phyloP scores from a whole-genome alignment of 2,329 filamentous ascomycete genomes.

The Lachnellula hyalina region DNA sequence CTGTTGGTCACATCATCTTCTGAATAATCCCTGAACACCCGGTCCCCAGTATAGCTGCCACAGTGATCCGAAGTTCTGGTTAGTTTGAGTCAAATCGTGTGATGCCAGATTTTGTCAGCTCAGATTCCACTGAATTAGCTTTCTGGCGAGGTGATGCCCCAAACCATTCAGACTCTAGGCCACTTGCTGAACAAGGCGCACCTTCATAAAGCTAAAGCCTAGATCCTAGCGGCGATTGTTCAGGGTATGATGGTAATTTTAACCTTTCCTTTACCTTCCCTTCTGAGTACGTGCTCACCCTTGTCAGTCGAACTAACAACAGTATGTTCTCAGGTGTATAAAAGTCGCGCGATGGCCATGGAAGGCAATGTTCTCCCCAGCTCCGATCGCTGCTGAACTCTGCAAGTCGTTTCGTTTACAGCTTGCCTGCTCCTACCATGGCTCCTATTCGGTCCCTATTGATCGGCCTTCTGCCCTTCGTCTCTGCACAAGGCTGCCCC shows the following conservation, averaged over 20 bases:
- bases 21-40: too few species aligned
- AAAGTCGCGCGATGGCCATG: background rate
- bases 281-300: background rate
- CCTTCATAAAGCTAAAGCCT: background rate
- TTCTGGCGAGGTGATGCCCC: too few species aligned
- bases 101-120: too few species aligned
- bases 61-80: too few species aligned
- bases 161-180: too few species aligned
- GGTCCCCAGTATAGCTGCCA: too few species aligned
- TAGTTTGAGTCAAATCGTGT: too few species aligned
- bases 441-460: slow-evolving; percentile 14
- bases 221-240: background rate
- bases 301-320: background rate
- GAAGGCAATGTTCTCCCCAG: background rate
- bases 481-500: slow-evolving; percentile 20
- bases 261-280: background rate
- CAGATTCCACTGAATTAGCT: too few species aligned
- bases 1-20: too few species aligned
- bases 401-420: background rate
- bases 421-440: slow-evolving; percentile 6
- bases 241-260: background rate
- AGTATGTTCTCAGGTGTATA: background rate
- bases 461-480: slow-evolving; percentile 18
- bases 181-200: background rate
- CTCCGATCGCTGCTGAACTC: background rate